Base-by-base conservation (phyloP, 2,329 filamentous ascomycete genomes). In the Akanthomyces dipterigenus region DNA sequence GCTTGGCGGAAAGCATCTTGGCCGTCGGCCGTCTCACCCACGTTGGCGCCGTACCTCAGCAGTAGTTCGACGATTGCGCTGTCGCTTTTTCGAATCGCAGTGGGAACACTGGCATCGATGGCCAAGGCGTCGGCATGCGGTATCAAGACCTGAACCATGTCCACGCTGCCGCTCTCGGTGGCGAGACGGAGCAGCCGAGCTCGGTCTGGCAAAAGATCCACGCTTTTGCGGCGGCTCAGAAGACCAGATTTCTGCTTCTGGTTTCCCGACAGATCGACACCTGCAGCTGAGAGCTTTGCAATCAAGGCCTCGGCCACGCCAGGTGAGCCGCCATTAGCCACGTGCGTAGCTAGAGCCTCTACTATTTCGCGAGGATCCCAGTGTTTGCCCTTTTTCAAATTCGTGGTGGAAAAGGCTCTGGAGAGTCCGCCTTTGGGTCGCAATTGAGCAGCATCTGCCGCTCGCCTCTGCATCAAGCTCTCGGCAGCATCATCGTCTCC, bases 301-400 rank as follows among this genome's bases (percentile, higher is more conserved):
- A 85, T 77, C 26, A 86, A 74, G 0, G 80, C 80, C 66, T 85
- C 80, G n/a, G 81, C 82, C 5, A 85, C 78, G 9, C 79, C 82
- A 0, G 82, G 77, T 0, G 80, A 77, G 14, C 82, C 82, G 18
- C 70, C 71, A 51, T 77, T 80, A 40, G 74, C 70, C 61, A 85
- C 75, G 66, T 82, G 81, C 46, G 73, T 71, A 51, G 78, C 72
- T 57, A 86, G 73, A 16, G 78, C 78, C 54, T 80, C 78, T 55
- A 84, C 79, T 22, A 85, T 76, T 64, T 85, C 78, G 48, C 75
- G 77, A 12, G 80, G 75, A 31, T 84, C 80, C 77, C 79, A 83
- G 46, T 74, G 68, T 67, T 83, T 83, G 65, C 74, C 79, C 63
- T 77, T 80, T 63, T 76, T 78, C 45, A 76, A 65, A 51, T 72